These are phyloP conservation scores for Pseudophaeomoniella oleicola DNA, from an alignment of 2,329 filamentous ascomycete species.

Conservation along the genomic window DNA sequence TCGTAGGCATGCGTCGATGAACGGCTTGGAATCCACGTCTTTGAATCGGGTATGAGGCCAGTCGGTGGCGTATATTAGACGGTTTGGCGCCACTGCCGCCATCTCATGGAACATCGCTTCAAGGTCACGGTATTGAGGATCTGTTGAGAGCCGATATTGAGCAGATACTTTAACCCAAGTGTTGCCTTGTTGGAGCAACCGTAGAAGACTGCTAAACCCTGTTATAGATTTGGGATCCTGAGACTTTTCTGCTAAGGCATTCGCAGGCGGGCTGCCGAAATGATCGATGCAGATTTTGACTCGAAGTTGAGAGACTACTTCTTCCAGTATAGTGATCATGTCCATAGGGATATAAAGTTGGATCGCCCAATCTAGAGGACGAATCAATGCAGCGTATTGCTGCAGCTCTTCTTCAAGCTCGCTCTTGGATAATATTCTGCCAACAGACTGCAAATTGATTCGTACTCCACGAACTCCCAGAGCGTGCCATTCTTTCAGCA, in stretches of 20 bases:
- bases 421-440: slow-evolving; percentile 22
- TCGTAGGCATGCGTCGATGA: slow-evolving; percentile 37
- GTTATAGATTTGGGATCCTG: slow-evolving; percentile 30
- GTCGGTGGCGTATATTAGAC: slow-evolving; percentile 45
- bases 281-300: slow-evolving; percentile 46
- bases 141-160: slow-evolving; percentile 38
- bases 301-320: slow-evolving; percentile 30
- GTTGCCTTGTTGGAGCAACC: slow-evolving; percentile 30
- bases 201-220: slow-evolving; percentile 35
- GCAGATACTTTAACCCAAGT: slow-evolving; percentile 46
- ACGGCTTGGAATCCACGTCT: slow-evolving; percentile 39
- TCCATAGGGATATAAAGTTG: slow-evolving; percentile 43
- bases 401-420: slow-evolving; percentile 29
- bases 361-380: slow-evolving; percentile 39
- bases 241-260: slow-evolving; percentile 3
- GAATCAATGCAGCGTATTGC: slow-evolving; percentile 35
- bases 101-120: slow-evolving; percentile 36
- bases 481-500: slow-evolving; percentile 38
- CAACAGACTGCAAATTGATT: slow-evolving; percentile 43
- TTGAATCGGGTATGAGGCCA: slow-evolving; percentile 52
- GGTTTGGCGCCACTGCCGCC: slow-evolving; percentile 26
- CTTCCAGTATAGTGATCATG: slow-evolving; percentile 33
- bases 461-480: slow-evolving; percentile 45
- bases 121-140: slow-evolving; percentile 28
- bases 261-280: slow-evolving; percentile 36